A percentile compares a stretch with the other conserved stretches of the same genome.
Conservation (phyloP, 192 early-diverging fungal genomes). For the Spinellus fusiger region DNA sequence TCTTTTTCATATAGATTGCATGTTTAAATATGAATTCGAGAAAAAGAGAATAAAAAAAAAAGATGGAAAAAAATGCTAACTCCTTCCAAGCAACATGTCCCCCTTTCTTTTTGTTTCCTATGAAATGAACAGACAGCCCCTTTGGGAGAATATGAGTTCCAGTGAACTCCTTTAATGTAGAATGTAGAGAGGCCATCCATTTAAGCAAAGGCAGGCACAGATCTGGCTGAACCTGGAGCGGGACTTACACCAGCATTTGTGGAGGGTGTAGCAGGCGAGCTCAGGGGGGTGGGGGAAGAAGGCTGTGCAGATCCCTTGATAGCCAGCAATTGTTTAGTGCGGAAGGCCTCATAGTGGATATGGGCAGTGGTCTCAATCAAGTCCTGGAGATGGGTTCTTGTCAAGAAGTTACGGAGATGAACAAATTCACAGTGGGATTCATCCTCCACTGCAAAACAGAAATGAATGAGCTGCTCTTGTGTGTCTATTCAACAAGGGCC, state of each 20-base stretch:
- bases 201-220: not conserved
- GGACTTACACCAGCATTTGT: not conserved
- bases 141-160: too few relatives aligned
- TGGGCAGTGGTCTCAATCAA: slow-evolving; percentile 90
- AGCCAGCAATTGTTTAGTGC: slow-evolving; percentile 57
- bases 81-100: too few relatives aligned
- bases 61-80: not conserved
- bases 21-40: not conserved
- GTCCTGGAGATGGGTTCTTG: slow-evolving; percentile 89
- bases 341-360: slow-evolving; percentile 96
- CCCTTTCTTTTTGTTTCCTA: too few relatives aligned
- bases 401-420: slow-evolving; percentile 87
- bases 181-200: too few relatives aligned
- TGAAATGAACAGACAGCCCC: too few relatives aligned
- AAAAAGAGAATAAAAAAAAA: not conserved
- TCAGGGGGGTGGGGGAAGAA: not conserved
- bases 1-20: not conserved
- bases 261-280: not conserved
- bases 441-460: slow-evolving; percentile 69
- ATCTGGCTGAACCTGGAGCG: not conserved
- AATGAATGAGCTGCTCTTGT: too few relatives aligned
- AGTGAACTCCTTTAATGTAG: too few relatives aligned
- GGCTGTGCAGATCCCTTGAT: slow-evolving; percentile 7
- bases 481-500: not conserved
- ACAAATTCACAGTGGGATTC: slow-evolving; percentile 93